These are phyloP conservation scores for Wickerhamomyces bisporus DNA, from an alignment of 805 yeast genomes.

Conservation along the genomic window DNA sequence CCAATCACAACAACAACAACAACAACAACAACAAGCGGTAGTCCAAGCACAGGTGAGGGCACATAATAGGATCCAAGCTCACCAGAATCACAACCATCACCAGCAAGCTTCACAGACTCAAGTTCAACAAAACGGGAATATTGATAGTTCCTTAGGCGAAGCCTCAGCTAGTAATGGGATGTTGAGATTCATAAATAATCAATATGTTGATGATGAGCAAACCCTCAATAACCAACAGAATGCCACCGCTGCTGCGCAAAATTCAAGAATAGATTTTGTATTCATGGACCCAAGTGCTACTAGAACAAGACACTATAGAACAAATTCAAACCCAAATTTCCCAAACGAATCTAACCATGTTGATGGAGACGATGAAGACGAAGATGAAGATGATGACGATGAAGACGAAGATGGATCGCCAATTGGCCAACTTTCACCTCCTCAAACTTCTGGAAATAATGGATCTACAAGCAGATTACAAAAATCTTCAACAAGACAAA, in stretches of 20 bases:
- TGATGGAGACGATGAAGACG: slow-evolving; percentile 10
- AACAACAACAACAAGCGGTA: slow-evolving; percentile 7
- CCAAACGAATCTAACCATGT: slow-evolving; percentile 8
- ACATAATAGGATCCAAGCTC: slow-evolving; percentile 1
- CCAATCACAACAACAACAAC: slow-evolving; percentile 7
- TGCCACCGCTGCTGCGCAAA: slow-evolving; percentile 6
- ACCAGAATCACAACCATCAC: slow-evolving; percentile 10
- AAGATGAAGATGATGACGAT: slow-evolving; percentile 9
- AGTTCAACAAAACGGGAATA: slow-evolving; percentile 10
- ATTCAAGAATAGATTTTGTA: slow-evolving; percentile 25
- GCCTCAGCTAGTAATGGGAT: slow-evolving; percentile 19
- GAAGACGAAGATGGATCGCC: slow-evolving; percentile 16
- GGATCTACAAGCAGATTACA: slow-evolving; percentile 14
- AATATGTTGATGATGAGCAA: slow-evolving; percentile 25
- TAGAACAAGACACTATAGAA: slow-evolving; percentile 19
- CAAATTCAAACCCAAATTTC: slow-evolving; percentile 9
- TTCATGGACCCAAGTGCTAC: slow-evolving; percentile 26
- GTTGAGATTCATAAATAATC: slow-evolving; percentile 25
- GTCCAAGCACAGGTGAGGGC: slow-evolving; percentile 10
- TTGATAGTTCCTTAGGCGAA: slow-evolving; percentile 18
- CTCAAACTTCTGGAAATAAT: slow-evolving; percentile 6
- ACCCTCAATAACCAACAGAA: slow-evolving; percentile 11
- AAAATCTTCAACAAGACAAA: slow-evolving; percentile 18
- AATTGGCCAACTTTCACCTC: slow-evolving; percentile 15
- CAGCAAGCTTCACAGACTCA: slow-evolving; percentile 11